Conservation (phyloP, 2,329 filamentous ascomycete species). For the Neospermospora avenae region DNA sequence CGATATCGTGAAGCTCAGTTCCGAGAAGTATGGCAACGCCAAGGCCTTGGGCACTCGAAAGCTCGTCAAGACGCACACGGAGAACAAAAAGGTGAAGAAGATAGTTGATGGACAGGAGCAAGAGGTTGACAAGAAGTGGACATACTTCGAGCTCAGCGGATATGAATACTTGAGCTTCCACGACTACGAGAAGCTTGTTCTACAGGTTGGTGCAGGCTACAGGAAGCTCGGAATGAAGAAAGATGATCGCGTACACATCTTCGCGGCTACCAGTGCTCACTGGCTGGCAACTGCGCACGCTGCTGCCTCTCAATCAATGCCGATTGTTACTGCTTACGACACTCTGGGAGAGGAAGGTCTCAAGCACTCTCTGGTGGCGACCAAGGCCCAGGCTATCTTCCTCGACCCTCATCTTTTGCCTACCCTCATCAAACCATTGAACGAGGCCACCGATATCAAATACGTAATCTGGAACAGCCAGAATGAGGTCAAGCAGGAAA, state of each 20-base stretch:
- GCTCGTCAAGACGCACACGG: slow-evolving; percentile 72
- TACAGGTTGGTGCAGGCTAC: slow-evolving; percentile 67
- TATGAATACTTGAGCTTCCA: slow-evolving; percentile 76
- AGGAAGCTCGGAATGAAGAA: slow-evolving; percentile 68
- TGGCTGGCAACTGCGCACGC: slow-evolving; percentile 83
- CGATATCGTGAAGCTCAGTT: slow-evolving; percentile 69
- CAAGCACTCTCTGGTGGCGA: slow-evolving; percentile 81
- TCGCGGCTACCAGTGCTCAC: slow-evolving; percentile 65
- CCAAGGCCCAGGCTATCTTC: slow-evolving; percentile 78
- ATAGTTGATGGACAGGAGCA: slow-evolving; percentile 75
- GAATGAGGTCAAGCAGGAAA: slow-evolving; percentile 48
- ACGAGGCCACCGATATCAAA: slow-evolving; percentile 53
- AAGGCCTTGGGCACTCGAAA: slow-evolving; percentile 68
- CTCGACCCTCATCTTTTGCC: slow-evolving; percentile 75
- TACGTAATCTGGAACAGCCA: slow-evolving; percentile 61
- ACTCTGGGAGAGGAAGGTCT: slow-evolving; percentile 83
- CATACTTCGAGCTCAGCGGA: slow-evolving; percentile 77
- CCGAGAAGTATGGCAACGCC: slow-evolving; percentile 61
- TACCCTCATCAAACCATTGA: slow-evolving; percentile 54
- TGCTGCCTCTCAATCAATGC: slow-evolving; percentile 78
- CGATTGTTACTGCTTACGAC: slow-evolving; percentile 93
- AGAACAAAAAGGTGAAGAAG: slow-evolving; percentile 89
- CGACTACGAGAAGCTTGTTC: slow-evolving; percentile 69
- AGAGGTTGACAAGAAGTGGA: slow-evolving; percentile 84
- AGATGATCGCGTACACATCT: slow-evolving; percentile 73